phyloP scores from a whole-genome alignment of 1,284 basidiomycete genomes.

The Thelephora terrestris region DNA sequence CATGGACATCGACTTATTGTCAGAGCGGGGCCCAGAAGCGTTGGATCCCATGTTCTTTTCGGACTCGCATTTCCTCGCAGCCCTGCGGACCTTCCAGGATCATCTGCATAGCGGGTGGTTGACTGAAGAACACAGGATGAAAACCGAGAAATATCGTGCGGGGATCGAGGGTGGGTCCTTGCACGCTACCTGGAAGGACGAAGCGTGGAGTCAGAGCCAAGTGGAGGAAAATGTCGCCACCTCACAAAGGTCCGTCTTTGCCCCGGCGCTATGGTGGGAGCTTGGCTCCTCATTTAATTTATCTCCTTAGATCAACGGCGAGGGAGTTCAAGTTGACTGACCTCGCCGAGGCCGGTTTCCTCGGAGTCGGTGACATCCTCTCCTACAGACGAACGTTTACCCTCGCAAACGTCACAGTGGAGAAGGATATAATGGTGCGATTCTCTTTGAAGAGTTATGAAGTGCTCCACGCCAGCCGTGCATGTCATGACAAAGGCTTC shows the following conservation, averaged over 20 bases:
- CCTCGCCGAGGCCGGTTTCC: conserved; percentile 32
- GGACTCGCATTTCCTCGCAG: conserved; percentile 44
- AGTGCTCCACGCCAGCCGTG: conserved; percentile 1
- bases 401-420: conserved; percentile 26
- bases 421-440: conserved; percentile 45
- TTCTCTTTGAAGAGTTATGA: not conserved
- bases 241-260: not conserved
- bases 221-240: conserved; percentile 2
- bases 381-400: conserved; percentile 38
- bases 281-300: conserved; percentile 2
- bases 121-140: conserved; percentile 30
- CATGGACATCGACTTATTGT: conserved; percentile 21
- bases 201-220: conserved; percentile 41
- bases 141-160: conserved; percentile 30
- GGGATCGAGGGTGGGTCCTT: conserved; percentile 34
- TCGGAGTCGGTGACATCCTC: conserved; percentile 43
- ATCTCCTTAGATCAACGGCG: conserved; percentile 7
- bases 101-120: conserved; percentile 46
- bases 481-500: not conserved
- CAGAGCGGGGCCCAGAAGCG: conserved; percentile 6
- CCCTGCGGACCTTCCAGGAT: conserved; percentile 47
- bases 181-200: conserved; percentile 52
- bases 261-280: not conserved
- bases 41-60: conserved; percentile 35
- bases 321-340: conserved; percentile 33